A percentile compares a stretch with the other conserved stretches of the same genome.
Evolutionary conservation across 352 stramenopile genomes (phyloP).

Genomic region (Elongisporangium prolatum): DNA sequence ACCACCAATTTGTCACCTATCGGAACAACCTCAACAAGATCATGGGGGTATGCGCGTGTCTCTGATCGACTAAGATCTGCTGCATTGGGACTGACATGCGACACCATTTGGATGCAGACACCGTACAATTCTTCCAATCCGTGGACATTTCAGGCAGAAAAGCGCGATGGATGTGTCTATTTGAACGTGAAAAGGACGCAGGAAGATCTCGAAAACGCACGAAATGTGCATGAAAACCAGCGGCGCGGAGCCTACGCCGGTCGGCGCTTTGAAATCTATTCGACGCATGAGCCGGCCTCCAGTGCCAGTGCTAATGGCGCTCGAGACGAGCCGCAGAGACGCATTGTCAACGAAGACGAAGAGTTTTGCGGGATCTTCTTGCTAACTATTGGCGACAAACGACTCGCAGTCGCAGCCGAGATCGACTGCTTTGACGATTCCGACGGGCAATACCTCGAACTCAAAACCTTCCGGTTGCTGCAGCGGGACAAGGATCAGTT

Average conservation of each 20-base stretch:
- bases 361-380: conserved; percentile 74
- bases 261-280: conserved; percentile 67
- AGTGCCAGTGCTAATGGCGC: conserved; percentile 4
- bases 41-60: conserved; percentile 29
- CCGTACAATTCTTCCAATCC: conserved; percentile 75
- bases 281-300: conserved; percentile 18
- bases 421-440: conserved; percentile 54
- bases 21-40: conserved; percentile 86
- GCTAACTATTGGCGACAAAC: conserved; percentile 42
- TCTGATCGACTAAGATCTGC: not conserved
- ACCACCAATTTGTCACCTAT: conserved; percentile 59
- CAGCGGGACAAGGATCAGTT: conserved; percentile 58
- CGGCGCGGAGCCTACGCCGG: conserved; percentile 54
- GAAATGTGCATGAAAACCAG: conserved; percentile 49
- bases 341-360: conserved; percentile 47
- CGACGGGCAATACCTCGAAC: conserved; percentile 43
- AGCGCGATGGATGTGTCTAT: conserved; percentile 52
- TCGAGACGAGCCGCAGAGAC: not conserved
- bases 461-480: conserved; percentile 66
- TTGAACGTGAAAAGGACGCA: conserved; percentile 49
- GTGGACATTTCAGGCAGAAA: conserved; percentile 58
- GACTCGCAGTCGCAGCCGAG: conserved; percentile 53
- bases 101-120: conserved; percentile 31
- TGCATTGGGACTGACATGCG: conserved; percentile 2
- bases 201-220: conserved; percentile 34